phyloP scores from a whole-genome alignment of 805 yeast species.

The Monosporozyma unispora region DNA sequence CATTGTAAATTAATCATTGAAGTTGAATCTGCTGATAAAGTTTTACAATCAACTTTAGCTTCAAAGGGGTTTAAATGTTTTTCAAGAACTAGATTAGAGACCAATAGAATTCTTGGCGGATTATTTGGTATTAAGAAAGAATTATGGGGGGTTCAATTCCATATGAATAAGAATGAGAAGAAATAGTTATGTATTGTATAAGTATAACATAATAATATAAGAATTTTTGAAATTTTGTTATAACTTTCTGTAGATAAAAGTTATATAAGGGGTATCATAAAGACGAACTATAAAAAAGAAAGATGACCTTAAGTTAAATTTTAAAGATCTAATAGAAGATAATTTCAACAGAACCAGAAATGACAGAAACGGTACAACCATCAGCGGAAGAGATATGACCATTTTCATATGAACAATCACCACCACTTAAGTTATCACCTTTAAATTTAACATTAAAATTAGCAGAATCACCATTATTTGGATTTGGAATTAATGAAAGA shows the following conservation, averaged over 20 bases:
- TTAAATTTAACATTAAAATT: constrained; percentile 74
- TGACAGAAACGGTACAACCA: constrained; percentile 71
- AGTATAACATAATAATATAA: neutral
- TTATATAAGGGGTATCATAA: neutral
- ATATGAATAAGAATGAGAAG: constrained; percentile 8
- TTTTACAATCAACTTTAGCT: constrained; percentile 31
- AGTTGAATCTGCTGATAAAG: constrained; percentile 43
- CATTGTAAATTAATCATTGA: constrained; percentile 33
- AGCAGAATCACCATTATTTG: constrained; percentile 65
- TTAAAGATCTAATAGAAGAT: constrained; percentile 44
- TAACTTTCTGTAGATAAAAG: neutral
- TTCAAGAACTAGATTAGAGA: constrained; percentile 20
- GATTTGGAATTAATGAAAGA: constrained; percentile 89
- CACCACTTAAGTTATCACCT: constrained; percentile 60
- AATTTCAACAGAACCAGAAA: constrained; percentile 51
- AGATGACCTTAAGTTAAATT: no score
- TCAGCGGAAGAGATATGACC: constrained; percentile 63
- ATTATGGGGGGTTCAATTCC: constrained; percentile 34
- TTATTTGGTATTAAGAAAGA: constrained; percentile 26
- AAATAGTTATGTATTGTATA: neutral
- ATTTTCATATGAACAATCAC: constrained; percentile 71
- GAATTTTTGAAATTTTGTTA: neutral
- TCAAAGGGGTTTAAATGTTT: constrained; percentile 38
- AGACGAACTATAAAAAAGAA: neutral
- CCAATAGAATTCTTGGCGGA: constrained; percentile 24